These are phyloP conservation scores for Linum trigynum DNA, from an alignment of 345 rosid genomes.

Conservation along the genomic window DNA sequence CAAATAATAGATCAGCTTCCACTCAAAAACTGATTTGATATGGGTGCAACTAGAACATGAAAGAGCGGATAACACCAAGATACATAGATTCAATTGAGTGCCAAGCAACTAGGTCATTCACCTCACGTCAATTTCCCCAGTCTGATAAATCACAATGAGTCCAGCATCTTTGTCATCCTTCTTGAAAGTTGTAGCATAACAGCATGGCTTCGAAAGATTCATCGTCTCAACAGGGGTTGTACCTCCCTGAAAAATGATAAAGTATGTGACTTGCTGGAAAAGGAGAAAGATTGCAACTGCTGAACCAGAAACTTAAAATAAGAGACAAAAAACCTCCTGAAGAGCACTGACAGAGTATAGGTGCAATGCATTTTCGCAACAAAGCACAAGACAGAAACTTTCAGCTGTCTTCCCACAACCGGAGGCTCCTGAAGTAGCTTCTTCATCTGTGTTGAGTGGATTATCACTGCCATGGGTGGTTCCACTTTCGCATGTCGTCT, in stretches of 20 bases:
- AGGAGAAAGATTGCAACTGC: slow-evolving; percentile 14
- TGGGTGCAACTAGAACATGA: background rate
- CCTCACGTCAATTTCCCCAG: slow-evolving; percentile 79
- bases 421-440: slow-evolving; percentile 26
- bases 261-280: slow-evolving; percentile 19
- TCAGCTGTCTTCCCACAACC: slow-evolving; percentile 24
- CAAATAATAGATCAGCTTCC: slow-evolving; percentile 10
- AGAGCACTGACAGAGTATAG: slow-evolving; percentile 21
- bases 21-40: background rate
- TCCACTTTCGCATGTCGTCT: slow-evolving; percentile 26
- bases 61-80: background rate
- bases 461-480: slow-evolving; percentile 23
- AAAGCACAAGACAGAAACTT: slow-evolving; percentile 38
- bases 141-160: slow-evolving; percentile 49
- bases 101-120: slow-evolving; percentile 9
- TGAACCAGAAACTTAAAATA: slow-evolving; percentile 2
- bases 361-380: slow-evolving; percentile 53
- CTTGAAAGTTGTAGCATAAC: slow-evolving; percentile 62
- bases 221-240: slow-evolving; percentile 34
- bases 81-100: background rate
- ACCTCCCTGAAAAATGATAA: slow-evolving; percentile 40
- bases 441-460: slow-evolving; percentile 23
- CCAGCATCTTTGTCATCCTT: slow-evolving; percentile 44
- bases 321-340: slow-evolving; percentile 6
- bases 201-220: slow-evolving; percentile 49